Percentiles rank a stretch among this genome's conserved stretches.
Evolutionary conservation across 23 red algal genomes (phyloP).

Genomic region (Gracilaria gracilis): DNA sequence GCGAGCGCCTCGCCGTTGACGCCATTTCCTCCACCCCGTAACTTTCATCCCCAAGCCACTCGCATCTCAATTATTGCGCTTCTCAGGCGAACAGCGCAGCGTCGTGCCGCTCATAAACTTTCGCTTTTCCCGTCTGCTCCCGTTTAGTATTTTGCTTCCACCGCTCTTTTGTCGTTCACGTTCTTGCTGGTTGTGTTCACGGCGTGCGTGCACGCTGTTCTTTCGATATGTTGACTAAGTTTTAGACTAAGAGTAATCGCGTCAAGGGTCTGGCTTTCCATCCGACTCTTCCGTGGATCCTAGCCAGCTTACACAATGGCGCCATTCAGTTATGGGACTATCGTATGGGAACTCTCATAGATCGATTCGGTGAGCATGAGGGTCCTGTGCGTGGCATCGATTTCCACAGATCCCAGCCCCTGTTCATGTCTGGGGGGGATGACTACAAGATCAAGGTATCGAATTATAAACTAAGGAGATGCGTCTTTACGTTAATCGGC

Average conservation of each 20-base stretch:
- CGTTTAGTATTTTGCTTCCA: conserved; percentile 8
- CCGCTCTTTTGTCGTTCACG: neutral
- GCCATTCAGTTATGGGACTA: conserved; percentile 98
- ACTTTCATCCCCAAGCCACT: neutral
- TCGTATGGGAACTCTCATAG: conserved; percentile 96
- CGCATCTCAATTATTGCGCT: neutral
- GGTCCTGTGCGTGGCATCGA: conserved; percentile 96
- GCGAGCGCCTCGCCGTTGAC: neutral
- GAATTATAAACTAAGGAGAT: conserved; percentile 98
- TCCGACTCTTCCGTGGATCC: conserved; percentile 95
- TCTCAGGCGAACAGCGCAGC: neutral
- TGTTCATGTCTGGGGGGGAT: conserved; percentile 99
- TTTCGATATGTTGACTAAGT: conserved; percentile 90
- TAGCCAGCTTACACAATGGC: conserved; percentile 93
- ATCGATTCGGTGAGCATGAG: conserved; percentile 97
- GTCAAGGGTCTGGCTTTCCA: conserved; percentile 99
- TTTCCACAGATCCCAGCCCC: conserved; percentile 94
- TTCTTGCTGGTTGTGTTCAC: neutral
- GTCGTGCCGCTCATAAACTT: neutral
- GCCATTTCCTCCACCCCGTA: neutral
- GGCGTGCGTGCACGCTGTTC: conserved; percentile 20
- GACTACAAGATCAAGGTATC: conserved; percentile 99
- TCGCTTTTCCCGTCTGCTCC: neutral
- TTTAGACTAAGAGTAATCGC: conserved; percentile 96
- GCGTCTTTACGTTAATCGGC: conserved; percentile 94